Percentiles rank a stretch among this genome's conserved stretches.
These are phyloP conservation scores for Ilex asprella DNA, from an alignment of 257 asterid species.

Conservation along the genomic window DNA sequence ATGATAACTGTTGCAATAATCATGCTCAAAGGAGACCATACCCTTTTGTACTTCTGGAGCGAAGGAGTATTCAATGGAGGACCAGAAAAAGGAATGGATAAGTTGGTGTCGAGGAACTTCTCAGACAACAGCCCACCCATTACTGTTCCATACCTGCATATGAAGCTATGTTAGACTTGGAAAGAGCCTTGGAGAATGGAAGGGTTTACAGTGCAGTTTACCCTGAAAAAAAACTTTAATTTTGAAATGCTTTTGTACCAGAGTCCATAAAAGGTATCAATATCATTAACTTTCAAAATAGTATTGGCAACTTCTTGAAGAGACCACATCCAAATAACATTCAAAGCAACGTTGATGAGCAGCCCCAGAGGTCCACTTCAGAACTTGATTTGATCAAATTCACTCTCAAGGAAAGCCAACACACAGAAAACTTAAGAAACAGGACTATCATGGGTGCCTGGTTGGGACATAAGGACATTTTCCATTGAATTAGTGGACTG, in stretches of 20 bases:
- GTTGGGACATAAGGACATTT: background rate
- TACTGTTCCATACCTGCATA: slow-evolving; percentile 86
- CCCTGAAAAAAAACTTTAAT: too few species aligned
- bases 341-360: background rate
- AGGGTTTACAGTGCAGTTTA: too few species aligned
- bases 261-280: too few species aligned
- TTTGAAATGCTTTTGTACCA: too few species aligned
- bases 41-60: slow-evolving; percentile 94
- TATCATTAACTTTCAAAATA: too few species aligned
- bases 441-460: too few species aligned
- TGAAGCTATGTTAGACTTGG: slow-evolving; percentile 13
- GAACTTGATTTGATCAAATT: background rate
- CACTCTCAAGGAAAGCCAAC: background rate
- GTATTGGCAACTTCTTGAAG: too few species aligned
- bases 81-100: slow-evolving; percentile 84
- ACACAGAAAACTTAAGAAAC: background rate
- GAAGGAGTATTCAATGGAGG: slow-evolving; percentile 91
- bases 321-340: too few species aligned
- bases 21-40: slow-evolving; percentile 17
- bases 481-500: background rate
- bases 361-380: background rate
- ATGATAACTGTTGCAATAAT: background rate
- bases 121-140: slow-evolving; percentile 97
- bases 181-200: background rate
- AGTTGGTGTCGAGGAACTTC: slow-evolving; percentile 84